Conservation (phyloP, 306 rosid species). For the Canavalia ensiformis region DNA sequence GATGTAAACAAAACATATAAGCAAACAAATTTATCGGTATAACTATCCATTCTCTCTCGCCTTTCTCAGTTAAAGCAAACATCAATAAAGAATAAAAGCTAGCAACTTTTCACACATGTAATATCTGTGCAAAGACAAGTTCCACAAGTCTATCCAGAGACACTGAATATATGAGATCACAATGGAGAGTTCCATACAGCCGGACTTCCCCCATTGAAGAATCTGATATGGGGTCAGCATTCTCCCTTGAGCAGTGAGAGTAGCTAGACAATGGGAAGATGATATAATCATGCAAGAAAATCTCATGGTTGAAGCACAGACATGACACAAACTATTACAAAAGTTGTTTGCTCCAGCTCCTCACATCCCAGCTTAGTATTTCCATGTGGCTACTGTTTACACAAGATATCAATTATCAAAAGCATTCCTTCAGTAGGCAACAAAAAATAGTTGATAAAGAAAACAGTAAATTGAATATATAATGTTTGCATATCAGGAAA, state of each 20-base stretch:
- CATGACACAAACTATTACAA: background rate
- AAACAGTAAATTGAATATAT: conserved; percentile 10
- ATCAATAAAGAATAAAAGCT: background rate
- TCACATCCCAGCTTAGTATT: background rate
- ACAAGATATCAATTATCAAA: conserved; percentile 6
- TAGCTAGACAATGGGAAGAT: background rate
- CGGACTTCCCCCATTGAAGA: background rate
- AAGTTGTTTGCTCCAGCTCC: background rate
- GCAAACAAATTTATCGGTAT: background rate
- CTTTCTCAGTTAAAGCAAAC: background rate
- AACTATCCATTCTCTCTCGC: background rate
- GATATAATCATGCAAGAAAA: background rate
- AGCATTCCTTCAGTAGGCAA: conserved; percentile 4
- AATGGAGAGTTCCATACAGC: background rate
- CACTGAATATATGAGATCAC: background rate
- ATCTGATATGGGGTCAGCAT: conserved; percentile 4
- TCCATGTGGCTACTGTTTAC: background rate
- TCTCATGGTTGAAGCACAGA: background rate
- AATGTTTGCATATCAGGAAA: background rate
- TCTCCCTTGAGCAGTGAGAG: background rate
- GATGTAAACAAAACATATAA: no score
- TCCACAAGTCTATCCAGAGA: background rate
- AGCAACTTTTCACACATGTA: background rate
- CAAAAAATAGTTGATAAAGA: conserved; percentile 20
- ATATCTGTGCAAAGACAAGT: background rate